A percentile compares a stretch with the other conserved stretches of the same genome.
Conservation (phyloP, 768 basidiomycete genomes). For the Suillus ampliporus region DNA sequence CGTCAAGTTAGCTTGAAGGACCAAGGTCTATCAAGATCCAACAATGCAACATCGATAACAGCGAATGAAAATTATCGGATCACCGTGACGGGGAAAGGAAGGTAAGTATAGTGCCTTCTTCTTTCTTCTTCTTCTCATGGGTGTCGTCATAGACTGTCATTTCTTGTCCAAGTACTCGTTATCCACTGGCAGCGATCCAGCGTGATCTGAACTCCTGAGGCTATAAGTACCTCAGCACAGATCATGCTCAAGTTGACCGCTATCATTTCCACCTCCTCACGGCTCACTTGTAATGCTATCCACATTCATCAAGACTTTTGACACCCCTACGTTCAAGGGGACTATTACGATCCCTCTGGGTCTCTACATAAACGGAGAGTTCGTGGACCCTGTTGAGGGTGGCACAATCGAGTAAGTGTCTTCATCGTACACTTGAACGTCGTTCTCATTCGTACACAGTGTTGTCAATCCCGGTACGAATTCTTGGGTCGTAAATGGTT, state of each 20-base stretch:
- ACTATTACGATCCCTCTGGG: slow-evolving; percentile 61
- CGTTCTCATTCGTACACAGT: slow-evolving; percentile 35
- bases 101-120: no score
- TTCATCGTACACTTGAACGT: neutral
- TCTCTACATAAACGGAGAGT: slow-evolving; percentile 66
- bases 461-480: slow-evolving; percentile 58
- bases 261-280: neutral
- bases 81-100: no score
- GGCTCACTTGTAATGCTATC: slow-evolving; percentile 37
- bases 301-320: slow-evolving; percentile 53
- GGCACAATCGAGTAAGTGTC: slow-evolving; percentile 65
- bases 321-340: slow-evolving; percentile 62
- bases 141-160: no score
- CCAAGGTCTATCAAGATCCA: no score
- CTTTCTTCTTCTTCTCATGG: no score
- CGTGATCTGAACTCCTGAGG: neutral
- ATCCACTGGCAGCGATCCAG: neutral
- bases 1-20: no score
- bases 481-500: slow-evolving; percentile 7
- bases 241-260: neutral
- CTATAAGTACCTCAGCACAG: neutral
- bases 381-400: slow-evolving; percentile 55
- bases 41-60: no score
- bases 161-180: no score
- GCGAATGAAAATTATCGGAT: no score